Percentiles rank a stretch among this genome's conserved stretches.
phyloP scores from a whole-genome alignment of 306 rosid genomes.

The Adenanthera pavonina region DNA sequence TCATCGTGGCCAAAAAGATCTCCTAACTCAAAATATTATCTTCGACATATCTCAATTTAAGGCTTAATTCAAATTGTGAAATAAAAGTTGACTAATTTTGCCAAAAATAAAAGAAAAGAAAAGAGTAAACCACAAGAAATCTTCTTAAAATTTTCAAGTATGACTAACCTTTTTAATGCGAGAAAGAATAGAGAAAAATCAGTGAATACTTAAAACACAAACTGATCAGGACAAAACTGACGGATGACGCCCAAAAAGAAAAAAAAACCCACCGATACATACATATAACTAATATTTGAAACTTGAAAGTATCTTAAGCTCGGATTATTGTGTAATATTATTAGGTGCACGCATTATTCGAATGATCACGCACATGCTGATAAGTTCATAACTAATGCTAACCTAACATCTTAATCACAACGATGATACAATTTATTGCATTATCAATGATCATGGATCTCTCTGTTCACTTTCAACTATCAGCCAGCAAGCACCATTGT shows the following conservation, averaged over 20 bases:
- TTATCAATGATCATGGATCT: not conserved
- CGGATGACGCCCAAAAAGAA: too few relatives aligned
- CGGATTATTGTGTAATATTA: not conserved
- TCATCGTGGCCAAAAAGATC: too few relatives aligned
- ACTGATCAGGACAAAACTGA: not conserved
- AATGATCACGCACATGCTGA: not conserved
- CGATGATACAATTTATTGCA: not conserved
- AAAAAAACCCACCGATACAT: too few relatives aligned
- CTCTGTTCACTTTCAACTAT: not conserved
- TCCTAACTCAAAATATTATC: too few relatives aligned
- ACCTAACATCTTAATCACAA: not conserved
- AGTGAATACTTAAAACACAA: not conserved
- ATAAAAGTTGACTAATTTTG: too few relatives aligned
- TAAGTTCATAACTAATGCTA: not conserved
- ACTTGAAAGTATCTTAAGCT: too few relatives aligned
- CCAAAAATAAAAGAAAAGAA: too few relatives aligned
- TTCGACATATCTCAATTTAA: too few relatives aligned
- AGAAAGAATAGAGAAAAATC: not conserved
- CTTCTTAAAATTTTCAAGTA: not conserved
- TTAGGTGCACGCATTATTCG: not conserved
- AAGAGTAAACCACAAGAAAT: not conserved
- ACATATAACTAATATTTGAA: too few relatives aligned
- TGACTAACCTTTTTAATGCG: not conserved
- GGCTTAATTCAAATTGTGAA: too few relatives aligned
- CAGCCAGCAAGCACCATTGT: not conserved